Conservation (phyloP, 225 moss, liverwort and hornwort species). For the Pleurozium schreberi region DNA sequence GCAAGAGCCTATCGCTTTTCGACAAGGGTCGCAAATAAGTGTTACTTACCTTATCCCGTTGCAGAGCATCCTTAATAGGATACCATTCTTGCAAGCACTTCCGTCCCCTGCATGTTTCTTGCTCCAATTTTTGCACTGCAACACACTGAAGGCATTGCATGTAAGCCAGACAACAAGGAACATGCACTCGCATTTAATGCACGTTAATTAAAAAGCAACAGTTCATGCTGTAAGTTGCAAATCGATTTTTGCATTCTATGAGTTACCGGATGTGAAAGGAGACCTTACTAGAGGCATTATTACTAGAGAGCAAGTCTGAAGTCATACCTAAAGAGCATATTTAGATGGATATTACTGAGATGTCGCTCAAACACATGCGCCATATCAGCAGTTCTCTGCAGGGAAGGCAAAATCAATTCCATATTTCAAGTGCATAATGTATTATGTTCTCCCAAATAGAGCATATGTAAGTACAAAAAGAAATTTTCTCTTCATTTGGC, state of each 20-base stretch:
- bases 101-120: not conserved
- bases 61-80: not conserved
- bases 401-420: not conserved
- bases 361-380: not conserved
- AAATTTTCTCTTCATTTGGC: not conserved
- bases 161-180: not conserved
- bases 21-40: not conserved
- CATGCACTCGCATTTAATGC: not conserved
- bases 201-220: not conserved
- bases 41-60: not conserved
- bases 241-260: not conserved
- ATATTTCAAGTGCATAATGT: not conserved
- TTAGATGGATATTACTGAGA: not conserved
- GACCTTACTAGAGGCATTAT: not conserved
- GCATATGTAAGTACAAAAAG: not conserved
- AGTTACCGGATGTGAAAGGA: not conserved
- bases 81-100: not conserved
- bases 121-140: not conserved
- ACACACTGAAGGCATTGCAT: not conserved
- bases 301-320: not conserved
- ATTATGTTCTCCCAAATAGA: not conserved
- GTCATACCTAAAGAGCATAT: not conserved
- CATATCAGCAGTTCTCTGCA: not conserved
- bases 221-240: not conserved
- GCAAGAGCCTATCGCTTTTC: not conserved